These are phyloP conservation scores for Pseudocercospora fuligena DNA, from an alignment of 2,329 filamentous ascomycete genomes.

Conservation along the genomic window DNA sequence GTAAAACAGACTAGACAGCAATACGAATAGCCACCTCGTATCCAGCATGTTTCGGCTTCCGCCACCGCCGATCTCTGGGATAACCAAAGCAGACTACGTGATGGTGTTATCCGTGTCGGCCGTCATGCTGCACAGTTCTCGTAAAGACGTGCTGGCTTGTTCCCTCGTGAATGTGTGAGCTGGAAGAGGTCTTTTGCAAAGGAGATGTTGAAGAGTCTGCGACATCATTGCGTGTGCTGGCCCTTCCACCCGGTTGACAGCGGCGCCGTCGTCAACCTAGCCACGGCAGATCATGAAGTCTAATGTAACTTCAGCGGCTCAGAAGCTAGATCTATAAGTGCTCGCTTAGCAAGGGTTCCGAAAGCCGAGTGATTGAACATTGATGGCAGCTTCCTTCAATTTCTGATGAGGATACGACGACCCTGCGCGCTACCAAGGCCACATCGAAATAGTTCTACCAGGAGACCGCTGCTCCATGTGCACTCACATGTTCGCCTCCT, in stretches of 20 bases:
- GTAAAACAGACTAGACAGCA: not conserved
- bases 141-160: not conserved
- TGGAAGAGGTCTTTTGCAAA: not conserved
- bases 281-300: slow-evolving; percentile 3
- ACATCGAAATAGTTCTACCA: not conserved
- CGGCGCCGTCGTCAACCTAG: not conserved
- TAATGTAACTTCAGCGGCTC: not conserved
- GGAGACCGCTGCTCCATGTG: not conserved
- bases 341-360: not conserved
- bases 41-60: slow-evolving; percentile 1
- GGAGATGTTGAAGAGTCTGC: not conserved
- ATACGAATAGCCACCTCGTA: slow-evolving; percentile 7
- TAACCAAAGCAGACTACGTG: not conserved
- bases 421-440: not conserved
- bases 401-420: not conserved
- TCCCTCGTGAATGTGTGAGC: not conserved
- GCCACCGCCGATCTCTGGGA: not conserved
- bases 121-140: not conserved
- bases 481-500: not conserved
- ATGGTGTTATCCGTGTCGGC: not conserved
- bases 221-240: not conserved
- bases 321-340: not conserved
- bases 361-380: not conserved
- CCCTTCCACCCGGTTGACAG: not conserved
- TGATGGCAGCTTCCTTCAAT: not conserved